phyloP scores from a whole-genome alignment of 805 yeast species.

The Yarrowia sp. region DNA sequence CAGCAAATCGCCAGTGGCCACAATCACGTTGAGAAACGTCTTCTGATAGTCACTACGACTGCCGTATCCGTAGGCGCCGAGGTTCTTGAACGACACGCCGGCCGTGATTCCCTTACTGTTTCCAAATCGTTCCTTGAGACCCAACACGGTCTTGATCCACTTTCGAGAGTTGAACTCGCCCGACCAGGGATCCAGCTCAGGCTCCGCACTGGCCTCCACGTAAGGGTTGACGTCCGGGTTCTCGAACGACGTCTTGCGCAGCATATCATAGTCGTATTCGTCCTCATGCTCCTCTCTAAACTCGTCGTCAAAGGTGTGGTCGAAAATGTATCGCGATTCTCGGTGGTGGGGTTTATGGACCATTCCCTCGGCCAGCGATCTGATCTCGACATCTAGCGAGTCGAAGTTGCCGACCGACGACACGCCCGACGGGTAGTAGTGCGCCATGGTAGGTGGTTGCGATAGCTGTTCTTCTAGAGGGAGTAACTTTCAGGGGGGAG shows the following conservation, averaged over 20 bases:
- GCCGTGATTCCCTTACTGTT: conserved; percentile 52
- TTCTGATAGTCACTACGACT: conserved; percentile 70
- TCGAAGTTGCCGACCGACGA: conserved; percentile 37
- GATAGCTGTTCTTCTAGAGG: background rate
- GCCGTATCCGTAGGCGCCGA: conserved; percentile 67
- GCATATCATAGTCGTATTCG: conserved; percentile 37
- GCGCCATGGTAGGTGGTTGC: conserved; percentile 21
- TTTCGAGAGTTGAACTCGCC: conserved; percentile 62
- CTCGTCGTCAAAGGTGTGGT: conserved; percentile 34
- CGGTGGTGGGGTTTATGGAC: conserved; percentile 29
- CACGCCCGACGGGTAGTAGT: conserved; percentile 28
- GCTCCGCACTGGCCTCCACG: conserved; percentile 49
- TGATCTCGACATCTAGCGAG: conserved; percentile 37
- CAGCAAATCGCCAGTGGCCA: conserved; percentile 52
- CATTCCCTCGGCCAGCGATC: conserved; percentile 38
- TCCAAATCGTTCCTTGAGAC: conserved; percentile 50
- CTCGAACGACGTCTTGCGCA: conserved; percentile 27
- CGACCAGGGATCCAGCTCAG: conserved; percentile 64
- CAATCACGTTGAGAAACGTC: conserved; percentile 57
- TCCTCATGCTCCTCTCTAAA: conserved; percentile 35
- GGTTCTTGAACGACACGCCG: conserved; percentile 63
- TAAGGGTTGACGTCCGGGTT: conserved; percentile 44
- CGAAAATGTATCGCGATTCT: conserved; percentile 34
- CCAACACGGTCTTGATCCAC: conserved; percentile 69
- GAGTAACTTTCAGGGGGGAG: conserved; percentile 7